Evolutionary conservation across 2,329 filamentous ascomycete species (phyloP).

Genomic region (Penicillium oxalicum): DNA sequence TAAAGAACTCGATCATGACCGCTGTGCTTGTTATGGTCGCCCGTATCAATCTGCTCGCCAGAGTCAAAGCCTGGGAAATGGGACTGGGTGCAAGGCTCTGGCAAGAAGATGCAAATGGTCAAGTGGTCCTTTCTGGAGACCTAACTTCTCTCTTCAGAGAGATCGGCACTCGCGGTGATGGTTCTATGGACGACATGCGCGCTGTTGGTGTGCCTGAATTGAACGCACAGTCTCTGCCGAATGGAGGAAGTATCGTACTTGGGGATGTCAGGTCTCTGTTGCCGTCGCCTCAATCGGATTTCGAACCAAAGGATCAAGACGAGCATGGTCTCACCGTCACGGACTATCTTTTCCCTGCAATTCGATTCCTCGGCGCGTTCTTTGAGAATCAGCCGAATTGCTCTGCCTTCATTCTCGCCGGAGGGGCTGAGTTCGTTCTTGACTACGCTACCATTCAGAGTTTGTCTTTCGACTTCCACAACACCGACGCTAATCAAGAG

Average conservation of each 20-base stretch:
- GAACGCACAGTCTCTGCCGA: constrained; percentile 30
- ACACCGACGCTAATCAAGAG: constrained; percentile 61
- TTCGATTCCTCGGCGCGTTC: constrained; percentile 72
- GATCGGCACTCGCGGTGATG: constrained; percentile 27
- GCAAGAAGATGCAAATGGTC: constrained; percentile 54
- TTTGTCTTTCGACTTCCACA: constrained; percentile 66
- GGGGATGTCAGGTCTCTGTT: constrained; percentile 27
- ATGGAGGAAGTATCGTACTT: constrained; percentile 31
- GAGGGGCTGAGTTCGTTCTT: constrained; percentile 76
- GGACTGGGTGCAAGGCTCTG: constrained; percentile 77
- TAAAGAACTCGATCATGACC: constrained; percentile 74
- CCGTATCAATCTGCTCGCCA: constrained; percentile 69
- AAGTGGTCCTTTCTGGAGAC: constrained; percentile 55
- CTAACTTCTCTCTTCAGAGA: constrained; percentile 33
- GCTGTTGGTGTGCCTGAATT: constrained; percentile 25
- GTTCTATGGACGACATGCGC: constrained; percentile 19
- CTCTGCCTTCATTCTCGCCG: constrained; percentile 65
- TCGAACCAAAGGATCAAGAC: constrained; percentile 47
- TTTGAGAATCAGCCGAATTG: constrained; percentile 69
- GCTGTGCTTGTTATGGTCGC: constrained; percentile 86
- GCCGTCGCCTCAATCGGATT: constrained; percentile 17
- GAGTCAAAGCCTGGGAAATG: constrained; percentile 59
- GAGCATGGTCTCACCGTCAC: constrained; percentile 50
- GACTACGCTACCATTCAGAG: constrained; percentile 79
- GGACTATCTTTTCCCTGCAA: constrained; percentile 68